Evolutionary conservation across 352 stramenopile genomes (phyloP).

Genomic region (Elongisporangium senticosum): DNA sequence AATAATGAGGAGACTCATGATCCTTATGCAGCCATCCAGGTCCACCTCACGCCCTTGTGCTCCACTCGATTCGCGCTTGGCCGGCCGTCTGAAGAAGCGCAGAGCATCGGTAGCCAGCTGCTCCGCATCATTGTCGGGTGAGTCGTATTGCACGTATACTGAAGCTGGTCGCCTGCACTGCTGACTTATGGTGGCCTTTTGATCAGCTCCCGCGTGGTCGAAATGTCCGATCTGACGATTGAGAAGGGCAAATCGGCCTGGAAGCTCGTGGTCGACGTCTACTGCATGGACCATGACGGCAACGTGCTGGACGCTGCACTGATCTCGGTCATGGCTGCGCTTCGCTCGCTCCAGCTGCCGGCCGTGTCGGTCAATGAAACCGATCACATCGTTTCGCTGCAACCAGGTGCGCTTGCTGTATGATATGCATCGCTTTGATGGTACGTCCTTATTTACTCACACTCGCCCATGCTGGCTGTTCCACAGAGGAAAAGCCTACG

Average conservation of each 20-base stretch:
- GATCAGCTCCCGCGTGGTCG: slow-evolving; percentile 59
- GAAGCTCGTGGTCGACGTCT: slow-evolving; percentile 79
- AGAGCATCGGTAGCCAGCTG: slow-evolving; percentile 77
- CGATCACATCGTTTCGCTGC: slow-evolving; percentile 67
- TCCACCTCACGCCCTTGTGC: slow-evolving; percentile 76
- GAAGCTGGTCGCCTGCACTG: neutral
- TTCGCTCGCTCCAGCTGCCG: slow-evolving; percentile 58
- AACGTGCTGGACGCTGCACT: slow-evolving; percentile 75
- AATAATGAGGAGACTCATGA: slow-evolving; percentile 2
- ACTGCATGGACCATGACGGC: slow-evolving; percentile 77
- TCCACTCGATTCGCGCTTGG: slow-evolving; percentile 67
- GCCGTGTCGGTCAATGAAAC: slow-evolving; percentile 54
- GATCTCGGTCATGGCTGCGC: slow-evolving; percentile 60
- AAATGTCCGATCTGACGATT: slow-evolving; percentile 75
- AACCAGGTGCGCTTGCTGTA: slow-evolving; percentile 26
- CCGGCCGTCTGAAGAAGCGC: slow-evolving; percentile 65
- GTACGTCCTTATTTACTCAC: neutral
- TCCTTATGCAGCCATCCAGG: slow-evolving; percentile 46
- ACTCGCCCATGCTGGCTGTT: neutral
- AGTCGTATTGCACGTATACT: slow-evolving; percentile 3
- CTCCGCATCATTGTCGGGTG: slow-evolving; percentile 65
- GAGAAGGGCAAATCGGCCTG: slow-evolving; percentile 69
- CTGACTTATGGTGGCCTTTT: neutral
- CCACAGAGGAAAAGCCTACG: slow-evolving; percentile 39
- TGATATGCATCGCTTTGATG: neutral